These are phyloP conservation scores for Diddensiella santjacobensis DNA, from an alignment of 805 yeast genomes.

Conservation along the genomic window DNA sequence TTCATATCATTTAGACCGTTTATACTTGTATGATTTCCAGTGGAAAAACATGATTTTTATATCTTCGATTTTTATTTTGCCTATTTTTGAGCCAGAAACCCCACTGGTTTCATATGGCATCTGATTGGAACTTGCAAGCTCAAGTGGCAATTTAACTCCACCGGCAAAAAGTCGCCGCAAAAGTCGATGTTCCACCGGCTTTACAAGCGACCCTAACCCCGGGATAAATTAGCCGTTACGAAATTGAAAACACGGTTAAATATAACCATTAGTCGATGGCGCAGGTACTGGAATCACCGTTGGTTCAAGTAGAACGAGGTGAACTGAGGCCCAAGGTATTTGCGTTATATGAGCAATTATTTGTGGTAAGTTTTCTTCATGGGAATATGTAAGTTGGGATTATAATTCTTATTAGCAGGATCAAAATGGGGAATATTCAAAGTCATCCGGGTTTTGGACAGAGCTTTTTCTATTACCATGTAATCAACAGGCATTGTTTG, in stretches of 20 bases:
- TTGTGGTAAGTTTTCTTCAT: slow-evolving; percentile 18
- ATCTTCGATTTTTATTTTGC: too few relatives aligned
- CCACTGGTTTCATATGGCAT: too few relatives aligned
- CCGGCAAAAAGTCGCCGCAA: too few relatives aligned
- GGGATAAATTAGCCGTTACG: too few relatives aligned
- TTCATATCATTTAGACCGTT: too few relatives aligned
- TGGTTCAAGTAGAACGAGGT: slow-evolving; percentile 26
- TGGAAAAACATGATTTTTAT: too few relatives aligned
- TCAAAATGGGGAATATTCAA: slow-evolving; percentile 14
- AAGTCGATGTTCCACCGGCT: neutral
- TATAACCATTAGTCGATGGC: too few relatives aligned
- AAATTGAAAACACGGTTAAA: too few relatives aligned
- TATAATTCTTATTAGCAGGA: slow-evolving; percentile 16
- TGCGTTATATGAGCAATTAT: slow-evolving; percentile 32
- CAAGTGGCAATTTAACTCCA: too few relatives aligned
- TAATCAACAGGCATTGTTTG: slow-evolving; percentile 22
- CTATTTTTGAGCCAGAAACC: too few relatives aligned
- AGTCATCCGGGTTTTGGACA: slow-evolving; percentile 23
- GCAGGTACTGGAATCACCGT: slow-evolving; percentile 24
- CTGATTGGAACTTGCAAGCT: too few relatives aligned
- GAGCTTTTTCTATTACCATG: slow-evolving; percentile 23
- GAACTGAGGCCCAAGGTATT: slow-evolving; percentile 34
- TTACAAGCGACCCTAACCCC: neutral
- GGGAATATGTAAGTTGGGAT: neutral
- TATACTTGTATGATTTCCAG: too few relatives aligned